Percentiles rank a stretch among this genome's conserved stretches.
phyloP scores from a whole-genome alignment of 352 stramenopile species.

The Phytophthora brassicae region DNA sequence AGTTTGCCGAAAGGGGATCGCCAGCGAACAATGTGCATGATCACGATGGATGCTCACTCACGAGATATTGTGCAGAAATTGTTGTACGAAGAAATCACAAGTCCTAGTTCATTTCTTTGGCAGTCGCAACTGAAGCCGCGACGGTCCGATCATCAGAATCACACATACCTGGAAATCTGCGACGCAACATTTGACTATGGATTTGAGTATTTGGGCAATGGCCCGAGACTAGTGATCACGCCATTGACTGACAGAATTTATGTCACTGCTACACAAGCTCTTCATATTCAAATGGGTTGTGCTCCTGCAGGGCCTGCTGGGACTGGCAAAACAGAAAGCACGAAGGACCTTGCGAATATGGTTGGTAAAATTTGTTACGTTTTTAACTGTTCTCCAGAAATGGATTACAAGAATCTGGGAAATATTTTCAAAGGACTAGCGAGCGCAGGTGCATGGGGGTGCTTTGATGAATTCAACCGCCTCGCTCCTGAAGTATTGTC shows the following conservation, averaged over 20 bases:
- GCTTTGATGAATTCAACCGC: conserved; percentile 97
- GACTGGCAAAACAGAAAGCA: conserved; percentile 95
- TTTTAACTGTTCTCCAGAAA: conserved; percentile 95
- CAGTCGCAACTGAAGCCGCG: conserved; percentile 93
- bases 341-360: conserved; percentile 93
- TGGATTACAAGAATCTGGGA: conserved; percentile 95
- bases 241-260: conserved; percentile 95
- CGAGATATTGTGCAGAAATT: conserved; percentile 93
- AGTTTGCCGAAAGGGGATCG: conserved; percentile 86
- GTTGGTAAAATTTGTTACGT: conserved; percentile 94
- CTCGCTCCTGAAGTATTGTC: conserved; percentile 92
- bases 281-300: conserved; percentile 96
- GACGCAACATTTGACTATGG: conserved; percentile 93
- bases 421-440: conserved; percentile 97
- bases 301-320: conserved; percentile 88
- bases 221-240: conserved; percentile 92
- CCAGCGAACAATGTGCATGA: conserved; percentile 93
- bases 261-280: conserved; percentile 92
- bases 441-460: conserved; percentile 92
- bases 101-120: conserved; percentile 87
- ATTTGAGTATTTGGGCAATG: conserved; percentile 96
- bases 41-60: conserved; percentile 93
- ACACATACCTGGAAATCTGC: conserved; percentile 86
- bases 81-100: conserved; percentile 82
- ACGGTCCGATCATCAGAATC: conserved; percentile 42